Base-by-base conservation (phyloP, 352 stramenopile genomes). In the Pythium oligandrum region DNA sequence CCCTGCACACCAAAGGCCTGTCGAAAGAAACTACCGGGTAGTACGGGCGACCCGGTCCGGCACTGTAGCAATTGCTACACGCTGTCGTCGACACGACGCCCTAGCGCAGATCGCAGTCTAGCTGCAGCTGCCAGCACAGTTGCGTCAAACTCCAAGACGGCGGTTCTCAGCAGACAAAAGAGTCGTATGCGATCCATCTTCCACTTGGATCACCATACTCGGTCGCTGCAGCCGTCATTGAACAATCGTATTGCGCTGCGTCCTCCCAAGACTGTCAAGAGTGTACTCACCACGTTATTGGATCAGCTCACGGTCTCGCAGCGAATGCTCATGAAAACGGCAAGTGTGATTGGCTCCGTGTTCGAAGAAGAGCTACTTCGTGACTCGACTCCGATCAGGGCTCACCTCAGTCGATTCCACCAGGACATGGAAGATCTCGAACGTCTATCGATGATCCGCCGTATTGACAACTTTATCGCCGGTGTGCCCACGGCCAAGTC, bases 261-360 rank as follows among this genome's bases (percentile, higher is more conserved):
- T 7, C 79, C 83, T 1, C 84, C 84, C 35, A 68, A 75, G n/a
- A 89, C 78, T 0, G 72, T 95, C 30, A 95, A 95, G 53, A 90
- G 78, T 40, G 80, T 95, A 2, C 63, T 95, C 11, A 92, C 83
- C 31, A 93, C 82, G 10, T 63, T 90, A 65, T 64, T 95, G 3
- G 84, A 95, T 42, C 80, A 91, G 48, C 67, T 95, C 17, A 89
- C 78, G 1, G 77, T 91, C 1, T 92, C 80, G 5, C 84, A 95
- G 57, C 74, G 77, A 33, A 92, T 93, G 78, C 66, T 95, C 10
- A 81, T 95, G 72, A 95, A 95, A 58, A 95, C 84, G 8, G 84
- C 84, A 6, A 95, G 82, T 46, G 76, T 87, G 26, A 86, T 95
- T 33, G 84, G 80, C 5, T 64, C 76, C 4, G 58, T 72, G 5